phyloP scores from a whole-genome alignment of 805 yeast species.

The Barnettozyma sp. region DNA sequence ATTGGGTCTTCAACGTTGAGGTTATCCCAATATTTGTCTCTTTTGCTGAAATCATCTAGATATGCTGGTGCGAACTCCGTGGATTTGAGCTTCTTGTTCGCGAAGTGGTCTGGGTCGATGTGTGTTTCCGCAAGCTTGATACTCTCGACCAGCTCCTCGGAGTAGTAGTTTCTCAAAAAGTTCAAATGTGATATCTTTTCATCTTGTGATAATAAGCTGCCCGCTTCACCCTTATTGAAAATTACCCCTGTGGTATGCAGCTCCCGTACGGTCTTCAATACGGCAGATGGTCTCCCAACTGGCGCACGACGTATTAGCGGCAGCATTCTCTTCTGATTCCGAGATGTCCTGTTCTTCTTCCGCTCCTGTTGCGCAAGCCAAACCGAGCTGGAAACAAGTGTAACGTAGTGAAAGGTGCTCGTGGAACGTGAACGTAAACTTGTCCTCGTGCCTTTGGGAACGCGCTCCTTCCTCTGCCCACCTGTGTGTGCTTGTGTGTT shows the following conservation, averaged over 20 bases:
- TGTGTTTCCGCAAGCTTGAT: slow-evolving; percentile 75
- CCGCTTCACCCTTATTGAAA: not conserved
- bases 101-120: slow-evolving; percentile 59
- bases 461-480: no score
- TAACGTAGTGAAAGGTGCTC: no score
- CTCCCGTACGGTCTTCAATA: slow-evolving; percentile 10
- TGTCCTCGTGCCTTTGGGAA: no score
- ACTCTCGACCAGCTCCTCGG: slow-evolving; percentile 73
- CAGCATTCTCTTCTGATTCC: no score
- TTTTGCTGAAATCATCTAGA: slow-evolving; percentile 60
- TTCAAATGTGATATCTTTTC: slow-evolving; percentile 26
- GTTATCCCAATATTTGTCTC: slow-evolving; percentile 74
- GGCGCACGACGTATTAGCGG: no score
- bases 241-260: slow-evolving; percentile 7
- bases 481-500: no score
- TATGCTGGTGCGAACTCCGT: slow-evolving; percentile 62
- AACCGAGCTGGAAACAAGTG: no score
- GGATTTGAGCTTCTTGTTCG: slow-evolving; percentile 32
- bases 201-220: slow-evolving; percentile 8
- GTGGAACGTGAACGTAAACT: no score
- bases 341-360: no score
- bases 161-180: slow-evolving; percentile 62
- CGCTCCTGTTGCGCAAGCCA: no score
- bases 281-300: no score
- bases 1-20: slow-evolving; percentile 43